Percentiles rank a stretch among this genome's conserved stretches.
Evolutionary conservation across 2,329 filamentous ascomycete species (phyloP).

Genomic region (Aspergillus sp.): DNA sequence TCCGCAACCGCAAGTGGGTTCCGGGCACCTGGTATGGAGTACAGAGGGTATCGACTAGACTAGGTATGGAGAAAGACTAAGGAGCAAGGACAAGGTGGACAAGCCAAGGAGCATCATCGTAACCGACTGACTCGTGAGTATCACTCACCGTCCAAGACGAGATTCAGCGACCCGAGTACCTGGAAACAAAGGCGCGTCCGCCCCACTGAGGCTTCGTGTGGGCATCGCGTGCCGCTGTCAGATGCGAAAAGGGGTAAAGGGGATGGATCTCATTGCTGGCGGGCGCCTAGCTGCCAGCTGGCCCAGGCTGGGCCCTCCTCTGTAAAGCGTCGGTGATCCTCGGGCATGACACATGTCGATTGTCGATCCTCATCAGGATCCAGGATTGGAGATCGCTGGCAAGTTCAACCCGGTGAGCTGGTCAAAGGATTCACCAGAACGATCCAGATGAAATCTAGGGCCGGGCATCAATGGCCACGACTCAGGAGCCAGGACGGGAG

Average conservation of each 20-base stretch:
- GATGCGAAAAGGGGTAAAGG: background rate
- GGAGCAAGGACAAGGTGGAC: no score
- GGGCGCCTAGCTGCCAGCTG: no score
- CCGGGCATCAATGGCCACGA: background rate
- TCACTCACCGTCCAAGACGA: background rate
- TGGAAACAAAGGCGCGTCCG: background rate
- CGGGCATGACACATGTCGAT: background rate
- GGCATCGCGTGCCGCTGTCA: background rate
- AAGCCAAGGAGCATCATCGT: no score
- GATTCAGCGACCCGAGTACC: background rate
- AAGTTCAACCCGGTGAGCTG: background rate
- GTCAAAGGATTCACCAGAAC: background rate
- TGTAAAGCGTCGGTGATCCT: background rate
- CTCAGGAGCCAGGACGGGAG: background rate
- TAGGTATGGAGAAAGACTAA: no score
- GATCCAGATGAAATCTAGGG: background rate
- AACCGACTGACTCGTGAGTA: background rate
- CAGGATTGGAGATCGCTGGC: background rate
- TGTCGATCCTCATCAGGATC: background rate
- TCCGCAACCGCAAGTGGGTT: no score
- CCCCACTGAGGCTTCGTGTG: background rate
- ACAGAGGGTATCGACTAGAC: no score
- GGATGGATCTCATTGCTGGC: no score
- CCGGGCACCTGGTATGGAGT: no score
- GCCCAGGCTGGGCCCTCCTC: no score